phyloP scores from a whole-genome alignment of 2,329 filamentous ascomycete species.

The Scleromitrula shiraiana region DNA sequence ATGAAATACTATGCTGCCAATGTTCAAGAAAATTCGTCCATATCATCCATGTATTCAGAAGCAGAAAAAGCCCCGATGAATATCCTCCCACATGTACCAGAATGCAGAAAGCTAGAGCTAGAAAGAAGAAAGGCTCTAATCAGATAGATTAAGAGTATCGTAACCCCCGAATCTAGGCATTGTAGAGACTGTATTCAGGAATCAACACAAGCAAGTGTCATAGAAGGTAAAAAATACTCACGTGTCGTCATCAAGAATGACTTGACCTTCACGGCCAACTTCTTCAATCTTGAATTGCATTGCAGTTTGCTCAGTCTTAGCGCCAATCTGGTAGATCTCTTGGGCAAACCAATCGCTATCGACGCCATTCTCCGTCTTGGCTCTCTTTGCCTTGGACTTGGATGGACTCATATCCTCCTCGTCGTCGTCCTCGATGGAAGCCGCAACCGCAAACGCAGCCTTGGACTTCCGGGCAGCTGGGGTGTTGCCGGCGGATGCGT shows the following conservation, averaged over 20 bases:
- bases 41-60: no score
- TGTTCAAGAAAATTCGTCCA: no score
- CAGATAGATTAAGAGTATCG: no score
- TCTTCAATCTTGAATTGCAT: no score
- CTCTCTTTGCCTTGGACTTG: conserved; percentile 6
- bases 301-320: no score
- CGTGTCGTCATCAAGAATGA: background rate
- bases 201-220: no score
- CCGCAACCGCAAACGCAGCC: background rate
- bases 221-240: no score
- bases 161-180: no score
- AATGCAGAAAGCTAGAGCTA: background rate
- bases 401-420: background rate
- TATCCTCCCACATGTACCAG: background rate
- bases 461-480: conserved; percentile 2
- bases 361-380: background rate
- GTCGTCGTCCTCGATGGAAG: conserved; percentile 6
- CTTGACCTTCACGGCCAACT: background rate
- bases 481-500: background rate
- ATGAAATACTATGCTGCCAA: no score
- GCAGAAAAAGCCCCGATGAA: no score
- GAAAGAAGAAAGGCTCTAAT: background rate
- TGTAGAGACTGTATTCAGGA: no score
- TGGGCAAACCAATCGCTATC: background rate
- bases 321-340: no score